A percentile compares a stretch with the other conserved stretches of the same genome.
phyloP scores from a whole-genome alignment of 2,329 filamentous ascomycete genomes.

The Stromatinia cepivora region DNA sequence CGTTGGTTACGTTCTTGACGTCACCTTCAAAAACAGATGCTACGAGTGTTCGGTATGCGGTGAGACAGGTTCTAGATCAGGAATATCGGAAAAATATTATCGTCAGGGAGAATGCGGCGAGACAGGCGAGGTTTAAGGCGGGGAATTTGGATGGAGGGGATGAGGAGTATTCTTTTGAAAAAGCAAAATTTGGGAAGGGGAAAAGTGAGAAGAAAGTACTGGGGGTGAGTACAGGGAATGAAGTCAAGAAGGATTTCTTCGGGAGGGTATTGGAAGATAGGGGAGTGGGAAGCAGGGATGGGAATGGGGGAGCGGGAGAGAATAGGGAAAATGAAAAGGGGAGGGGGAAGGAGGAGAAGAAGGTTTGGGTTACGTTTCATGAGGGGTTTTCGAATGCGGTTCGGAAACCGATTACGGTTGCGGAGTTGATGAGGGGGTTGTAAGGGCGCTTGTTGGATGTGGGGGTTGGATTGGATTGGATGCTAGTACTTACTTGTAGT shows the following conservation, averaged over 20 bases:
- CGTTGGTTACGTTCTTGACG: conserved; percentile 73
- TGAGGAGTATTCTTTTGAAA: conserved; percentile 1
- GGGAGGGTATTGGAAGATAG: conserved; percentile 64
- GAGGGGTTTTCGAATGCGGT: conserved; percentile 93
- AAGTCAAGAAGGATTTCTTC: conserved; percentile 80
- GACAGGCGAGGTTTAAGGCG: conserved; percentile 64
- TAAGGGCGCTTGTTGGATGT: conserved; percentile 39
- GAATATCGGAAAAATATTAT: conserved; percentile 76
- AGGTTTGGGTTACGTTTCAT: conserved; percentile 85
- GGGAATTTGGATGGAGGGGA: conserved; percentile 44
- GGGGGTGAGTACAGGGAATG: conserved; percentile 23
- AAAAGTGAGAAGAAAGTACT: conserved; percentile 2
- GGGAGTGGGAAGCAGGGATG: conserved; percentile 44
- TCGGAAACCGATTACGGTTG: conserved; percentile 78
- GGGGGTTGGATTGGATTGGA: too few relatives aligned
- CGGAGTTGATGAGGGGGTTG: conserved; percentile 72
- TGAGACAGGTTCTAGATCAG: conserved; percentile 89
- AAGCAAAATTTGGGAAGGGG: background rate
- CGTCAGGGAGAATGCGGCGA: conserved; percentile 63
- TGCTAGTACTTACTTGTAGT: background rate
- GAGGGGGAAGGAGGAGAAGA: conserved; percentile 48
- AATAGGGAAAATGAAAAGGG: conserved; percentile 54
- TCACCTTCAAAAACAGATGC: conserved; percentile 55
- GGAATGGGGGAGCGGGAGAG: conserved; percentile 55
- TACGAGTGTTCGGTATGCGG: conserved; percentile 82